Evolutionary conservation across 768 basidiomycete genomes (phyloP).

Genomic region (Boletus subcaerulescens): DNA sequence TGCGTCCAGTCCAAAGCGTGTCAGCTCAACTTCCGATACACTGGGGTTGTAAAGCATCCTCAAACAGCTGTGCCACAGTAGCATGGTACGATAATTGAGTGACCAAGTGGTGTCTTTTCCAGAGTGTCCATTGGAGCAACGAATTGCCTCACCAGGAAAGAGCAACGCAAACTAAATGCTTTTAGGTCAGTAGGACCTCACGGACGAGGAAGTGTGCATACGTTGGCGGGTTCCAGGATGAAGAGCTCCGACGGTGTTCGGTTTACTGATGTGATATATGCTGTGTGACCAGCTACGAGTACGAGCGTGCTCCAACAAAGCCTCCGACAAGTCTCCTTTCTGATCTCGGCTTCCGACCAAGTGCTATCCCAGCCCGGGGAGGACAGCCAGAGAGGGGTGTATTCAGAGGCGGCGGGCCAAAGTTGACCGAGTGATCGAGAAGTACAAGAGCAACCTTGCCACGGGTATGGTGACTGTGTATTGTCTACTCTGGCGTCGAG

Average conservation of each 20-base stretch:
- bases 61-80: slow-evolving; percentile 73
- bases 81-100: slow-evolving; percentile 63
- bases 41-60: slow-evolving; percentile 48
- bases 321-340: slow-evolving; percentile 68
- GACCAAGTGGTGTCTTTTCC: slow-evolving; percentile 74
- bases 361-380: slow-evolving; percentile 62
- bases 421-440: slow-evolving; percentile 49
- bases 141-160: slow-evolving; percentile 69
- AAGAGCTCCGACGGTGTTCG: slow-evolving; percentile 46
- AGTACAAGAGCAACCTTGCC: slow-evolving; percentile 44
- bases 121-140: slow-evolving; percentile 27
- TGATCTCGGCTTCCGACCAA: slow-evolving; percentile 61
- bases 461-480: slow-evolving; percentile 6
- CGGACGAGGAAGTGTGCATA: slow-evolving; percentile 30
- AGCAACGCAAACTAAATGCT: slow-evolving; percentile 59
- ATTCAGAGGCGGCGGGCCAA: slow-evolving; percentile 49
- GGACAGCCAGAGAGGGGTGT: slow-evolving; percentile 60
- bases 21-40: slow-evolving; percentile 48
- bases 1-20: slow-evolving; percentile 60
- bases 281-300: slow-evolving; percentile 61
- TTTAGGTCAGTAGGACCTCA: slow-evolving; percentile 1
- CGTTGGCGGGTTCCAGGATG: slow-evolving; percentile 63
- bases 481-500: not conserved
- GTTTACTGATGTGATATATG: slow-evolving; percentile 50
- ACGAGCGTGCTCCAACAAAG: slow-evolving; percentile 71